These are phyloP conservation scores for Kondoa malvinella DNA, from an alignment of 768 basidiomycete genomes.

Conservation along the genomic window DNA sequence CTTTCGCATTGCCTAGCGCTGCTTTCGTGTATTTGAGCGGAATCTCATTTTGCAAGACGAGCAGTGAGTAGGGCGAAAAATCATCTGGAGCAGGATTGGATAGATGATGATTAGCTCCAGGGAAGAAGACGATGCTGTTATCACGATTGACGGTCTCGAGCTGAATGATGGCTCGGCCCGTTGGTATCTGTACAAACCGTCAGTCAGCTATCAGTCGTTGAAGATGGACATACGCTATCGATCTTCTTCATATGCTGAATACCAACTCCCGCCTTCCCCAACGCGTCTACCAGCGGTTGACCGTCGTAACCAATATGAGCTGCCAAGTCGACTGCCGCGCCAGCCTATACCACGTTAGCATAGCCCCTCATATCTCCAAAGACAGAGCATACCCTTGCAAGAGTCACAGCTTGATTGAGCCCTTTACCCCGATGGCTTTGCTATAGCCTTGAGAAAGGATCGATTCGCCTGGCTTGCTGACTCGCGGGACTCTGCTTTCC, in stretches of 20 bases:
- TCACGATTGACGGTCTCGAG: conserved; percentile 31
- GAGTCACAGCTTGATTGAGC: too few relatives aligned
- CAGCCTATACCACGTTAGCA: too few relatives aligned
- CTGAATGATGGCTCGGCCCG: conserved; percentile 37
- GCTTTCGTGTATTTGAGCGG: conserved; percentile 28
- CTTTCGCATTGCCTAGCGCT: conserved; percentile 26
- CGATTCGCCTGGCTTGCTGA: too few relatives aligned
- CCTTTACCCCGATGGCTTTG: too few relatives aligned
- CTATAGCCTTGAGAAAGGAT: too few relatives aligned
- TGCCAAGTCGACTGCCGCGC: conserved; percentile 27
- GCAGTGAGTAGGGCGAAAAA: conserved; percentile 27
- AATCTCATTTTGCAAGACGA: conserved; percentile 37
- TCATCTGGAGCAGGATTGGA: conserved; percentile 12
- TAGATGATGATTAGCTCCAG: conserved; percentile 21
- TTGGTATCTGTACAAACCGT: conserved; percentile 23
- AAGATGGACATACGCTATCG: too few relatives aligned
- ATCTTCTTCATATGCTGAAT: too few relatives aligned
- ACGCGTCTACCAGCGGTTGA: conserved; percentile 14
- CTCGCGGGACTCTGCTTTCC: too few relatives aligned
- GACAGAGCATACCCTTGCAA: too few relatives aligned
- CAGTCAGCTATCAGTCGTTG: neutral
- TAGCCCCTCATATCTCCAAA: too few relatives aligned
- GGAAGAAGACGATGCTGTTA: conserved; percentile 33
- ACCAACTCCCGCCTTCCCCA: too few relatives aligned
- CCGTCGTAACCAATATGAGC: conserved; percentile 31